These are phyloP conservation scores for Suillus hirtellus DNA, from an alignment of 768 basidiomycete genomes.

Conservation along the genomic window DNA sequence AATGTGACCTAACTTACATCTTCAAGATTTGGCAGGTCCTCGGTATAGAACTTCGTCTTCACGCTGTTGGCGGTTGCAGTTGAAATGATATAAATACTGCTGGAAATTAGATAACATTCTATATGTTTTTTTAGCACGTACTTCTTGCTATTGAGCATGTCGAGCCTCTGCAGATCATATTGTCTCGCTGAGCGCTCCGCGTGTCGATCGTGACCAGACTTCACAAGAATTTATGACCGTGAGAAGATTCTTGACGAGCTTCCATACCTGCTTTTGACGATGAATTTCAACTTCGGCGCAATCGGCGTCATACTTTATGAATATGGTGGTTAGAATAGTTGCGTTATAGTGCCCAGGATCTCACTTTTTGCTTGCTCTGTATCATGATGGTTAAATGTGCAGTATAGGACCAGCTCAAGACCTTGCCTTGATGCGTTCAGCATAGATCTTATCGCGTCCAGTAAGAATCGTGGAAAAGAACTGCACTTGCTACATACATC, in stretches of 20 bases:
- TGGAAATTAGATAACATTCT: conserved; percentile 2
- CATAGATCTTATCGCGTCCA: conserved; percentile 68
- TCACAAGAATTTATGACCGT: not conserved
- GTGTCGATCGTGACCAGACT: conserved; percentile 61
- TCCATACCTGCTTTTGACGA: conserved; percentile 73
- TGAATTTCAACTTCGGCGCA: conserved; percentile 70
- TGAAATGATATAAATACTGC: conserved; percentile 57
- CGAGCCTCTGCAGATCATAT: conserved; percentile 70
- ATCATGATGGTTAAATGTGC: not conserved
- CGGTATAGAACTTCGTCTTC: conserved; percentile 71
- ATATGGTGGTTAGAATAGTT: conserved; percentile 8
- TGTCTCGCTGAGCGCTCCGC: conserved; percentile 73
- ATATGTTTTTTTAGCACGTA: conserved; percentile 28
- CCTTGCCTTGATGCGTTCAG: conserved; percentile 68
- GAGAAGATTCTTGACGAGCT: not conserved
- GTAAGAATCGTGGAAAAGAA: conserved; percentile 71
- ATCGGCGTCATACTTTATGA: conserved; percentile 71
- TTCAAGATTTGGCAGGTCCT: conserved; percentile 68
- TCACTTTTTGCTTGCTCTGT: conserved; percentile 36
- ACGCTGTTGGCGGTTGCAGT: conserved; percentile 67
- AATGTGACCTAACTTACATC: conserved; percentile 51
- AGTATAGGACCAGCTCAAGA: conserved; percentile 7
- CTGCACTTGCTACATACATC: conserved; percentile 53
- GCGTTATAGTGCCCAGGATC: conserved; percentile 10
- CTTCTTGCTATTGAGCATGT: conserved; percentile 87